These are phyloP conservation scores for Adansonia gregorii DNA, from an alignment of 441 rosid genomes.

Conservation along the genomic window DNA sequence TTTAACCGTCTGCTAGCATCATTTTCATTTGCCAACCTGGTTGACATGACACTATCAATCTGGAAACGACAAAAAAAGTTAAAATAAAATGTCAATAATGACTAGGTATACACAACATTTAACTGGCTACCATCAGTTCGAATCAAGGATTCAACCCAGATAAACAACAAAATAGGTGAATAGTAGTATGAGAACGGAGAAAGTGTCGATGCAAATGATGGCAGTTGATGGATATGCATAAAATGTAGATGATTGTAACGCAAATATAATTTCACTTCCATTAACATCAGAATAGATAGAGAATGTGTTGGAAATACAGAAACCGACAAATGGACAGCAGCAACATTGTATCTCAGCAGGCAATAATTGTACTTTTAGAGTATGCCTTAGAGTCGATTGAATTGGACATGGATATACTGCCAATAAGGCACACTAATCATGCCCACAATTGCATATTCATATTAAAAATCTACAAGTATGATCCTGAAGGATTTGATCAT, in stretches of 20 bases:
- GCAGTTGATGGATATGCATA: background rate
- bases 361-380: background rate
- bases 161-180: background rate
- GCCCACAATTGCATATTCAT: background rate
- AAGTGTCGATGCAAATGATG: background rate
- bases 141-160: background rate
- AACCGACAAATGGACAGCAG: constrained; percentile 15
- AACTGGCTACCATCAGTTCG: background rate
- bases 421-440: background rate
- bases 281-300: background rate
- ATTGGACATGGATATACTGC: background rate
- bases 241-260: constrained; percentile 7
- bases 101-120: background rate
- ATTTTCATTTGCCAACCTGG: constrained; percentile 78
- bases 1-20: constrained; percentile 93
- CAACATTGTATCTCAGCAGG: background rate
- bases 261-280: background rate
- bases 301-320: background rate
- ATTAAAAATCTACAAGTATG: background rate
- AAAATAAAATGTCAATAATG: constrained; percentile 1
- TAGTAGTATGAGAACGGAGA: background rate
- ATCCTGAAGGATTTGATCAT: background rate
- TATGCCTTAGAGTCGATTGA: background rate
- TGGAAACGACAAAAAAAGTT: constrained; percentile 36
- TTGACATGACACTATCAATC: constrained; percentile 96